Percentiles rank a stretch among this genome's conserved stretches.
Conservation (phyloP, 768 basidiomycete genomes). For the Tulasnella sp. region DNA sequence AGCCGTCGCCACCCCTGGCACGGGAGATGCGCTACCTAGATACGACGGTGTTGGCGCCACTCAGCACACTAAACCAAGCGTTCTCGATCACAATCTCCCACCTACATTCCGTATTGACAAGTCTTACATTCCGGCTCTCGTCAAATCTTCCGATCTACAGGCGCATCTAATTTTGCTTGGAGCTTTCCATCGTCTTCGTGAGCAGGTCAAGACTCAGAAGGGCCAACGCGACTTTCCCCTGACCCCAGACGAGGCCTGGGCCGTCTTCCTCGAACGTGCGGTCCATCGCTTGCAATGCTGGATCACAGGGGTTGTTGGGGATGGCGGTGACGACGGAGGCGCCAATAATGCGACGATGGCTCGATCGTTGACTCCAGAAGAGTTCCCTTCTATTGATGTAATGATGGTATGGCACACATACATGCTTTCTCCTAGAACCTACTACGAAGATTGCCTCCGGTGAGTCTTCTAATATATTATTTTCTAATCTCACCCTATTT, state of each 20-base stretch:
- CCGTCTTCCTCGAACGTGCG: constrained; percentile 17
- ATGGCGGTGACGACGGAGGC: neutral
- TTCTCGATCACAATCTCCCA: neutral
- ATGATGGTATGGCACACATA: constrained; percentile 20
- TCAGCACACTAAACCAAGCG: no score
- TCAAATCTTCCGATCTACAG: constrained; percentile 10
- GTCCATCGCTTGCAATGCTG: constrained; percentile 18
- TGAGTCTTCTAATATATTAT: neutral
- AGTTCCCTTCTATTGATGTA: constrained; percentile 20
- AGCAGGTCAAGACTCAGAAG: constrained; percentile 1
- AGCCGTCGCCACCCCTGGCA: no score
- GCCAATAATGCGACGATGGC: neutral
- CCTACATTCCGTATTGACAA: neutral
- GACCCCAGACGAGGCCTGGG: constrained; percentile 19
- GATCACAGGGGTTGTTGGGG: neutral
- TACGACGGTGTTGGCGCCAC: no score
- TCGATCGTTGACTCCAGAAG: neutral
- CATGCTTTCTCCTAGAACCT: constrained; percentile 18
- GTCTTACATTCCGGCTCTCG: constrained; percentile 5
- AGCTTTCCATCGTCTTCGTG: constrained; percentile 16
- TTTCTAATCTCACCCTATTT: neutral
- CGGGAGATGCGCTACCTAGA: no score
- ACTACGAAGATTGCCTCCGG: constrained; percentile 18
- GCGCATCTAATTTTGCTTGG: constrained; percentile 18
- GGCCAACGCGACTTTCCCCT: neutral